A percentile compares a stretch with the other conserved stretches of the same genome.
These are phyloP conservation scores for Potentilla sterilis DNA, from an alignment of 306 rosid genomes.

Conservation along the genomic window DNA sequence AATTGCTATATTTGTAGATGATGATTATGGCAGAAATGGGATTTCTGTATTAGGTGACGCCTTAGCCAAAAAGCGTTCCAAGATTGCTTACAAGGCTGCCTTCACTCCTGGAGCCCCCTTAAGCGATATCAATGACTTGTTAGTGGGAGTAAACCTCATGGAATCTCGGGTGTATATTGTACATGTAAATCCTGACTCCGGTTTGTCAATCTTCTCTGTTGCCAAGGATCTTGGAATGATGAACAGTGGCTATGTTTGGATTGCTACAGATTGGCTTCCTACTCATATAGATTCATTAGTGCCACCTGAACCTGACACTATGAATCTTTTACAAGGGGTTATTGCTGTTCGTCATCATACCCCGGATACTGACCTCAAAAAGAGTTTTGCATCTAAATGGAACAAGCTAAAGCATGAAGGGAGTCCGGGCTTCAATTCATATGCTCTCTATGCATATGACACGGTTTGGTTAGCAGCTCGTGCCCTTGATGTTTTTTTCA, in stretches of 20 bases:
- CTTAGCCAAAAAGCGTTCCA: slow-evolving; percentile 61
- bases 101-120: slow-evolving; percentile 46
- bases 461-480: slow-evolving; percentile 79
- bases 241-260: slow-evolving; percentile 70
- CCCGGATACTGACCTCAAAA: slow-evolving; percentile 55
- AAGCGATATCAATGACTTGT: slow-evolving; percentile 41
- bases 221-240: slow-evolving; percentile 68
- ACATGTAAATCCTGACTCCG: slow-evolving; percentile 89
- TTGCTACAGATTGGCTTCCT: slow-evolving; percentile 94
- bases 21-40: slow-evolving; percentile 82
- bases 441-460: slow-evolving; percentile 86
- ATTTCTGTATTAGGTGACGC: slow-evolving; percentile 69
- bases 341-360: slow-evolving; percentile 78
- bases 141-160: slow-evolving; percentile 65
- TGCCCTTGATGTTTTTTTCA: slow-evolving; percentile 61
- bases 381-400: slow-evolving; percentile 42
- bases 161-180: slow-evolving; percentile 90
- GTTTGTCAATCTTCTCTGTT: slow-evolving; percentile 51
- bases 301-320: slow-evolving; percentile 35
- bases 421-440: slow-evolving; percentile 58
- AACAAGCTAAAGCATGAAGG: slow-evolving; percentile 37
- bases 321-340: slow-evolving; percentile 69
- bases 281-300: slow-evolving; percentile 56
- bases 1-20: slow-evolving; percentile 77
- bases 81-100: slow-evolving; percentile 76